Conservation (phyloP, 1,284 basidiomycete species). For the Schizopora paradoxa region DNA sequence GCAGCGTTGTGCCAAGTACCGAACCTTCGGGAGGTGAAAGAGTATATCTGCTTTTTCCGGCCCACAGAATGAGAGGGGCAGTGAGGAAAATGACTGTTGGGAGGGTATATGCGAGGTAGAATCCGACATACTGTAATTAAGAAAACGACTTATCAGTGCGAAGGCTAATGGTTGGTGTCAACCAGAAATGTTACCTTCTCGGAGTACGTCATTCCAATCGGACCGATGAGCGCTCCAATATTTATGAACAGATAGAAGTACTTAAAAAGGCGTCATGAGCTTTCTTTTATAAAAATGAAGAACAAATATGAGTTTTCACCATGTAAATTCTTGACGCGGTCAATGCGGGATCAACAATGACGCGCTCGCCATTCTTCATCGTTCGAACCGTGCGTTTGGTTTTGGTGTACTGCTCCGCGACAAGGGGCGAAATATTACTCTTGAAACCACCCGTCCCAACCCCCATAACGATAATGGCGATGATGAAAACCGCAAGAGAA, state of each 20-base stretch:
- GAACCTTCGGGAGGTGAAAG: slow-evolving; percentile 74
- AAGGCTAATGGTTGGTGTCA: not conserved
- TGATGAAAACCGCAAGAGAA: slow-evolving; percentile 56
- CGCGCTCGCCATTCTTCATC: slow-evolving; percentile 61
- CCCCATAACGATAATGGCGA: slow-evolving; percentile 68
- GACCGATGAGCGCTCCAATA: slow-evolving; percentile 66
- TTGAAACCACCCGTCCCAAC: slow-evolving; percentile 77
- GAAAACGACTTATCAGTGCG: slow-evolving; percentile 5
- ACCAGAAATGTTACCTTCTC: slow-evolving; percentile 47
- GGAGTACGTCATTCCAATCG: slow-evolving; percentile 66
- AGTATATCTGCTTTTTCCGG: slow-evolving; percentile 63
- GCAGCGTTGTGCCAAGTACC: slow-evolving; percentile 52
- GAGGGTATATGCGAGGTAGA: slow-evolving; percentile 65
- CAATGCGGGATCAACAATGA: slow-evolving; percentile 75
- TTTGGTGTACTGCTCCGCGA: slow-evolving; percentile 71
- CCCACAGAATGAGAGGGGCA: slow-evolving; percentile 64
- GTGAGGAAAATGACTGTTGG: slow-evolving; percentile 65
- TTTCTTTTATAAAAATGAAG: not conserved
- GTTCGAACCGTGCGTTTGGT: slow-evolving; percentile 44
- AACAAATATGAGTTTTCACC: slow-evolving; percentile 32
- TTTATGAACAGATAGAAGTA: slow-evolving; percentile 82
- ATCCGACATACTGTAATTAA: slow-evolving; percentile 53
- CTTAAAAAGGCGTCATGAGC: slow-evolving; percentile 28
- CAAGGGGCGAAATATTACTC: slow-evolving; percentile 71
- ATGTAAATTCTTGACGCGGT: slow-evolving; percentile 72